Percentiles rank a stretch among this genome's conserved stretches.
Conservation (phyloP, 805 yeast genomes). For the Spathaspora girioi region DNA sequence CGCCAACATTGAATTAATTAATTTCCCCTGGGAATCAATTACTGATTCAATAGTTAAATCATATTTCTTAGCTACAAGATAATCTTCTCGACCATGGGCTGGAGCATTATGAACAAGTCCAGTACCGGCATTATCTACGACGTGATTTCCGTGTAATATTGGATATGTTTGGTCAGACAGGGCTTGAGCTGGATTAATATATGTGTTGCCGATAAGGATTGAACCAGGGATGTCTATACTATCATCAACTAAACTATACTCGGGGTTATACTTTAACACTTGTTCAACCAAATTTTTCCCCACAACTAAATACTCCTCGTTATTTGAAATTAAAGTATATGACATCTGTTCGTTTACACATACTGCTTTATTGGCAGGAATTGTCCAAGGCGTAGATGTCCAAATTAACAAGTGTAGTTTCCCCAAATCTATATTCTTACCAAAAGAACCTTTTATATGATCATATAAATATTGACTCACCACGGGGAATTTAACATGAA, state of each 20-base stretch:
- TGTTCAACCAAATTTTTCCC: constrained; percentile 46
- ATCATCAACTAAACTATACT: constrained; percentile 1
- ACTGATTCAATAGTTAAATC: constrained; percentile 66
- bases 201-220: constrained; percentile 30
- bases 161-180: constrained; percentile 40
- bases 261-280: constrained; percentile 28
- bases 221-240: constrained; percentile 20
- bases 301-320: constrained; percentile 50
- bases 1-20: constrained; percentile 48
- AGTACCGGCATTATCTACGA: constrained; percentile 78
- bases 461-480: constrained; percentile 3
- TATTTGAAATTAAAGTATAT: constrained; percentile 46
- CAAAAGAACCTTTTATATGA: not conserved
- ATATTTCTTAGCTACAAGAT: constrained; percentile 58
- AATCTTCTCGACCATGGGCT: constrained; percentile 96
- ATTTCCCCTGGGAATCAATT: constrained; percentile 73
- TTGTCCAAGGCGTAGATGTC: constrained; percentile 99
- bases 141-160: constrained; percentile 76
- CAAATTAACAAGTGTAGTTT: constrained; percentile 56
- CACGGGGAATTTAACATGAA: constrained; percentile 62
- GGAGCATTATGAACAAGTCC: constrained; percentile 98
- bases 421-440: not conserved
- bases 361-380: constrained; percentile 82
- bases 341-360: constrained; percentile 57
- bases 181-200: constrained; percentile 25